phyloP scores from a whole-genome alignment of 1,139 yeast genomes.

The Meyerozyma smithsonii region DNA sequence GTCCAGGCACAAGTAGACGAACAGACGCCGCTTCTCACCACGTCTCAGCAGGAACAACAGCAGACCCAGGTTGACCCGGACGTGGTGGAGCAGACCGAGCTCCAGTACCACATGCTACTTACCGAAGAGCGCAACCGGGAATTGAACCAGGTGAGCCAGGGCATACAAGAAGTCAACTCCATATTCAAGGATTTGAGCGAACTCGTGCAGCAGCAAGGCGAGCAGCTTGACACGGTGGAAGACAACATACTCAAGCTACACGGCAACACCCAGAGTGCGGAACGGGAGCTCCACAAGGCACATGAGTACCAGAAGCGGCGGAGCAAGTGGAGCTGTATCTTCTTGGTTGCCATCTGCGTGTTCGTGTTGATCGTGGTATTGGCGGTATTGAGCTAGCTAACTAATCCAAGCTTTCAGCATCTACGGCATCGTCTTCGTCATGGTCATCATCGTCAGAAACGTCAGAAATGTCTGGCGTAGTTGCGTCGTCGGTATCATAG shows the following conservation, averaged over 20 bases:
- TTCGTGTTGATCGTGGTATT: constrained; percentile 35
- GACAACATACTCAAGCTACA: constrained; percentile 66
- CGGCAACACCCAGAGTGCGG: constrained; percentile 67
- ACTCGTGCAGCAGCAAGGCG: constrained; percentile 79
- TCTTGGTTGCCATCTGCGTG: constrained; percentile 44
- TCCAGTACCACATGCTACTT: constrained; percentile 67
- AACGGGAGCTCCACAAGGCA: constrained; percentile 65
- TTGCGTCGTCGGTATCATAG: constrained; percentile 14
- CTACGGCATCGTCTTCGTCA: constrained; percentile 8
- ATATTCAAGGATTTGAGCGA: constrained; percentile 78
- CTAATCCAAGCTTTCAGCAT: constrained; percentile 14
- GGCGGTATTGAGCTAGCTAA: constrained; percentile 29
- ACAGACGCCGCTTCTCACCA: constrained; percentile 23
- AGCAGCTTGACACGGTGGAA: constrained; percentile 76
- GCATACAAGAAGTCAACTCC: constrained; percentile 78
- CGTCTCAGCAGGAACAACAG: constrained; percentile 19
- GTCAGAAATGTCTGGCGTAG: constrained; percentile 25
- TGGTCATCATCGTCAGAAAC: constrained; percentile 12
- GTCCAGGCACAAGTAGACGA: constrained; percentile 17
- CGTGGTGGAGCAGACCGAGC: constrained; percentile 50
- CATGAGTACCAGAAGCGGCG: constrained; percentile 66
- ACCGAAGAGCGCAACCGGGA: constrained; percentile 73
- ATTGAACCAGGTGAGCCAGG: constrained; percentile 66
- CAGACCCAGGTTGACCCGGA: constrained; percentile 38
- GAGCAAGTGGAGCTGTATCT: constrained; percentile 70